Base-by-base conservation (phyloP, 805 yeast species). In the Ogataea henricii region DNA sequence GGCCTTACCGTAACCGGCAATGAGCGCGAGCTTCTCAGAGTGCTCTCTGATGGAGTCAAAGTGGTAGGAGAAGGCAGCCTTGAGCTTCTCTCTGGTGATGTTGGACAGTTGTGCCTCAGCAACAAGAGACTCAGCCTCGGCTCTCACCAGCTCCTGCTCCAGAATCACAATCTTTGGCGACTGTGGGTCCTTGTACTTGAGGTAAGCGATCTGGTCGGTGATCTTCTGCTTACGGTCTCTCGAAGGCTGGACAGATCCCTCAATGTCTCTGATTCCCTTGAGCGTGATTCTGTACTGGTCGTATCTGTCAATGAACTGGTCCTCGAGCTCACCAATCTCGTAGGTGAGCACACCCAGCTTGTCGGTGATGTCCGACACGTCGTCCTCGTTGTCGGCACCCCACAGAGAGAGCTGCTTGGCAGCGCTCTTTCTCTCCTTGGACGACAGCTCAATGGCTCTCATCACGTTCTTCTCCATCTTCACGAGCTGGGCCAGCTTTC, bases 1-100 rank as follows among this genome's bases (percentile, higher is more conserved):
- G 38, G 97, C 97, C 79, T 92, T 92, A 76, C 98, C 98, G 79
- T 94, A 94, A 66, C 97, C 97, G 62, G 98, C 97, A 75, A 92
- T 92, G 62, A 94, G 78, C 45, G 98, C 98, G 60, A 88, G 80
- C 78, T 94, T 94, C 79, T 94, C 98, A 62, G 96, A 82, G 71
- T 85, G 85, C 77, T 92, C 99, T 71, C 96, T 87, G 57, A 87
- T 77, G 49, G 97, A 88, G 70, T 94, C 98, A 63, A 92, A 92
- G 74, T 92, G 97, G 76, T 92, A 91, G 77, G 87, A 84, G 81
- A 88, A 94, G 46, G 97, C 95, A 58, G 96, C 94, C 85, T 94
- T 94, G 69, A 92, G 79, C 78, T 91, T 91, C 76, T 91, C 97
- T 74, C 99, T 88, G 63, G 98, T 92, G 73, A 94, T 92, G 78